Base-by-base conservation (phyloP, 2,329 filamentous ascomycete genomes). In the Aspergillus vadensis region DNA sequence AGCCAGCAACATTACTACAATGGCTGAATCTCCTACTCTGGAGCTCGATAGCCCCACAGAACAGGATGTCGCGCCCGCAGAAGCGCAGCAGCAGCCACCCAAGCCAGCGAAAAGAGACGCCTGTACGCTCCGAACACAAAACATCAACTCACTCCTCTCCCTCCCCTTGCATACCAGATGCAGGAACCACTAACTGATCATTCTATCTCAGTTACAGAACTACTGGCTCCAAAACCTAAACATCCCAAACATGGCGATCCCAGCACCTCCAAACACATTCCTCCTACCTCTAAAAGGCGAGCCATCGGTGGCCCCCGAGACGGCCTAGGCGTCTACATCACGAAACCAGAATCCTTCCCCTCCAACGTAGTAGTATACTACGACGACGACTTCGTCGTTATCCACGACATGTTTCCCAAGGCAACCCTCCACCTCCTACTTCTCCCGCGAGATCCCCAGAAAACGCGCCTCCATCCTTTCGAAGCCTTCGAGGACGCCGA, bases 351-450 rank as follows among this genome's bases (percentile, higher is more conserved):
- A 36, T 79, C 82, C 1, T 89, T 86, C 68, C 83, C 87, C 1
- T 66, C 82, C 5, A 82, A 80, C 25, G 79, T 83, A 8, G 84
- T 92, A 1, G 81, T 95, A 57, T 88, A 87, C 70, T 81, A 88
- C 75, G 85, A 86, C 65, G 81, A 85, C n/a, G 78, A 86, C 62
- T 91, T 89, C 66, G 90, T 93, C 54, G 85, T 88, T 19, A 91
- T 98, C 74, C 84, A 88, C 68, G 95, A 99, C 78, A 81, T 87
- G 63, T 99, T 87, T 72, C 93, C 95, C 8, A 99, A 98, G 76
- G 86, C 91, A 3, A 87, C 85, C 3, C 82, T 97, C 4, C 95
- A 99, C 78, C 83, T 91, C 1, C 89, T 99, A 2, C 85, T 98
- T n/a, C 86, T 98, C 5, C 91, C 93, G 6, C 89, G 93, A 53